These are phyloP conservation scores for Trichoderma polysporum DNA, from an alignment of 2,329 filamentous ascomycete genomes.

Conservation along the genomic window DNA sequence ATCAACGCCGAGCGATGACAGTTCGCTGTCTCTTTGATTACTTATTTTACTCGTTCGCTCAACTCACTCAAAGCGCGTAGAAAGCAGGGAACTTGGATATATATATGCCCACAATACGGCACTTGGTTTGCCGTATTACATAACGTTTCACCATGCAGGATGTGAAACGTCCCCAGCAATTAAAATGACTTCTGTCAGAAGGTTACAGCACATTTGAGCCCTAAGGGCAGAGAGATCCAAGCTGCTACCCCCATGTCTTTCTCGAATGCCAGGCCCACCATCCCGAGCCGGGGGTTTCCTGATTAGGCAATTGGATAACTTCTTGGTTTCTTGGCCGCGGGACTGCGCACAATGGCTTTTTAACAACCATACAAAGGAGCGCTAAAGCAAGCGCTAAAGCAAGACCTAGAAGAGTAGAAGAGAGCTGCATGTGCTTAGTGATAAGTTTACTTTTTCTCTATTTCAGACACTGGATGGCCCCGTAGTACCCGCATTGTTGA, in stretches of 20 bases:
- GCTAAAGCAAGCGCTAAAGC: too few relatives aligned
- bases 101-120: neutral
- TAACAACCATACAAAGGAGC: neutral
- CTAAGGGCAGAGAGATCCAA: neutral
- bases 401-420: neutral
- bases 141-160: neutral
- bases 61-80: too few relatives aligned
- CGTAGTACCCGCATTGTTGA: neutral
- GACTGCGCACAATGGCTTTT: neutral
- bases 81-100: neutral
- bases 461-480: neutral
- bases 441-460: neutral
- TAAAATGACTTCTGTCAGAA: neutral
- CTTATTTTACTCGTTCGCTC: neutral
- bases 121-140: neutral
- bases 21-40: neutral
- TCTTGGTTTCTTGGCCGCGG: neutral
- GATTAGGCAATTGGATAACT: slow-evolving; percentile 19
- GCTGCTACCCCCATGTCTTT: neutral
- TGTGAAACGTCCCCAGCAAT: neutral
- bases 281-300: neutral
- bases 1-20: neutral
- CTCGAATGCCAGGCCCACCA: slow-evolving; percentile 1
- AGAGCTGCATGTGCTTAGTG: neutral
- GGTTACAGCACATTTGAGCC: slow-evolving; percentile 12